phyloP scores from a whole-genome alignment of 192 early-diverging fungal genomes.

The Haplosporangium gracile region DNA sequence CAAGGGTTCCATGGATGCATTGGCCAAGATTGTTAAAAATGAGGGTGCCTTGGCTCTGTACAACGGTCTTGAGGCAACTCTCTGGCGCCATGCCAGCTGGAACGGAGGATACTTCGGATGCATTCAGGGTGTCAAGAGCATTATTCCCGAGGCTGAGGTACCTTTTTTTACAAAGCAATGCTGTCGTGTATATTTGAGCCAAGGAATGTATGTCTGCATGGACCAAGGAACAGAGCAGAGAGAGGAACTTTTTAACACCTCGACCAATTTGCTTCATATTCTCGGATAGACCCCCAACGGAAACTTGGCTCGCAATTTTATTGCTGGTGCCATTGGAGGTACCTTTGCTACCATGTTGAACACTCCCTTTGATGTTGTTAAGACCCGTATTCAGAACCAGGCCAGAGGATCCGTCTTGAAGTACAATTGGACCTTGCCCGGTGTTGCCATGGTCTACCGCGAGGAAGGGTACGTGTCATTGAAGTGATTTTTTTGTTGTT shows the following conservation, averaged over 20 bases:
- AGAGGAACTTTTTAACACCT: neutral
- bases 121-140: constrained; percentile 76
- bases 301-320: constrained; percentile 87
- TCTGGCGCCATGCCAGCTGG: constrained; percentile 96
- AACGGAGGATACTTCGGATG: constrained; percentile 98
- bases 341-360: constrained; percentile 94
- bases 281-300: constrained; percentile 72
- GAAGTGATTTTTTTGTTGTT: neutral
- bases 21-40: constrained; percentile 82
- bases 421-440: constrained; percentile 92
- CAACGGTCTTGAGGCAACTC: constrained; percentile 93
- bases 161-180: neutral
- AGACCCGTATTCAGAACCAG: constrained; percentile 95
- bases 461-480: constrained; percentile 86
- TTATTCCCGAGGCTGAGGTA: constrained; percentile 83
- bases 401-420: constrained; percentile 74
- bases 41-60: constrained; percentile 89
- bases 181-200: neutral
- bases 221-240: neutral
- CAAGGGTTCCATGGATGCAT: constrained; percentile 82
- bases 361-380: constrained; percentile 97
- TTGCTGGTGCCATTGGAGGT: constrained; percentile 92
- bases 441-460: constrained; percentile 78
- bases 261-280: neutral
- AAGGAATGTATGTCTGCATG: neutral